Percentiles rank a stretch among this genome's conserved stretches.
These are phyloP conservation scores for Sporothrix euskadiensis DNA, from an alignment of 2,329 filamentous ascomycete genomes.

Conservation along the genomic window DNA sequence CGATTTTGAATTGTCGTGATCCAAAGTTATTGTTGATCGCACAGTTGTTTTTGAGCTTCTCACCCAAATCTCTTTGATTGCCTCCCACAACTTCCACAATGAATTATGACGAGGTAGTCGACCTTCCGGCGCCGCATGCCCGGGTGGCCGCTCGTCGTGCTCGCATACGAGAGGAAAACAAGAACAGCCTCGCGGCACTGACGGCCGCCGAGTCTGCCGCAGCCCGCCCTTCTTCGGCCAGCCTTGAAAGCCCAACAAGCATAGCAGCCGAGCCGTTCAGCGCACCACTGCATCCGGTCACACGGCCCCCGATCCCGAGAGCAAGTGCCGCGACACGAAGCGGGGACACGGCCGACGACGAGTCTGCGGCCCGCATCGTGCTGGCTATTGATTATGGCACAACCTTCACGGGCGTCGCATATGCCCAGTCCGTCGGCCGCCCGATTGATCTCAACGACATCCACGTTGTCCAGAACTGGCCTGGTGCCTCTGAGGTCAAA, in stretches of 20 bases:
- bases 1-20: neutral
- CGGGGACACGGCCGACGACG: neutral
- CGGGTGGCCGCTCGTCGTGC: slow-evolving; percentile 25
- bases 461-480: slow-evolving; percentile 30
- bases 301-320: slow-evolving; percentile 7
- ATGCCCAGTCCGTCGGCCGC: slow-evolving; percentile 22
- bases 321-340: neutral
- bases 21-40: neutral
- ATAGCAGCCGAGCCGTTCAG: neutral
- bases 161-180: slow-evolving; percentile 12
- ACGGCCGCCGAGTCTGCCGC: neutral
- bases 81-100: neutral
- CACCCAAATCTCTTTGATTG: no score
- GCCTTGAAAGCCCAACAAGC: neutral
- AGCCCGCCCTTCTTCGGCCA: neutral
- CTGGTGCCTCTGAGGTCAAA: slow-evolving; percentile 26
- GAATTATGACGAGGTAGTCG: slow-evolving; percentile 22
- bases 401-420: slow-evolving; percentile 32
- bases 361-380: slow-evolving; percentile 25
- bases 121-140: slow-evolving; percentile 27
- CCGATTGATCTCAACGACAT: slow-evolving; percentile 28
- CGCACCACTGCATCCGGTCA: neutral
- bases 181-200: neutral
- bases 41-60: neutral
- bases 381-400: slow-evolving; percentile 33